These are phyloP conservation scores for Caryopteris hybrid DNA, from an alignment of 305 asterid species.

Conservation along the genomic window DNA sequence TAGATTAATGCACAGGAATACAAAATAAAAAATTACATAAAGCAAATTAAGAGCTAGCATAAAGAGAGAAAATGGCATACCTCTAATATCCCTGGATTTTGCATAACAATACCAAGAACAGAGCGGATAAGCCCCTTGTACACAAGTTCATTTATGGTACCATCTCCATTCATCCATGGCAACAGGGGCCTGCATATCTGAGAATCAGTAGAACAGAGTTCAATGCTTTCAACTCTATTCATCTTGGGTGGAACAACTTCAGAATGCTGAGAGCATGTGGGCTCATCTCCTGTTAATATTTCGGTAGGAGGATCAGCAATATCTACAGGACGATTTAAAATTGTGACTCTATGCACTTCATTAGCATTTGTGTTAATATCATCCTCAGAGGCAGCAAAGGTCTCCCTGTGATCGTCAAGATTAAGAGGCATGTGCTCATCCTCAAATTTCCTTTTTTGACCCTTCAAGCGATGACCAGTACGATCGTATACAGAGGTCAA, in stretches of 20 bases:
- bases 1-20: too few species aligned
- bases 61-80: conserved; percentile 30
- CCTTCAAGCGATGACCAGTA: conserved; percentile 21
- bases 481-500: conserved; percentile 47
- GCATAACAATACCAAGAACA: conserved; percentile 80
- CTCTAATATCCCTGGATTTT: conserved; percentile 91
- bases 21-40: too few species aligned
- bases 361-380: conserved; percentile 28
- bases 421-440: conserved; percentile 24
- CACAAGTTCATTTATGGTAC: conserved; percentile 67
- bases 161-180: conserved; percentile 94
- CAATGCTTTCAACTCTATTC: conserved; percentile 25
- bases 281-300: conserved; percentile 24
- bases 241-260: conserved; percentile 30
- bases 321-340: conserved; percentile 68
- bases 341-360: conserved; percentile 71
- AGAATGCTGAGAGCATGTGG: conserved; percentile 25
- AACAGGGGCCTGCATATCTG: conserved; percentile 51
- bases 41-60: neutral
- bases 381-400: conserved; percentile 19
- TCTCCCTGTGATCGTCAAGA: conserved; percentile 21
- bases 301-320: conserved; percentile 36
- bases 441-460: conserved; percentile 26
- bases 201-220: conserved; percentile 32
- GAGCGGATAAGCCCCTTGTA: conserved; percentile 84